Evolutionary conservation across 2,329 filamentous ascomycete genomes (phyloP).

Genomic region (Fusarium pseudograminearum): DNA sequence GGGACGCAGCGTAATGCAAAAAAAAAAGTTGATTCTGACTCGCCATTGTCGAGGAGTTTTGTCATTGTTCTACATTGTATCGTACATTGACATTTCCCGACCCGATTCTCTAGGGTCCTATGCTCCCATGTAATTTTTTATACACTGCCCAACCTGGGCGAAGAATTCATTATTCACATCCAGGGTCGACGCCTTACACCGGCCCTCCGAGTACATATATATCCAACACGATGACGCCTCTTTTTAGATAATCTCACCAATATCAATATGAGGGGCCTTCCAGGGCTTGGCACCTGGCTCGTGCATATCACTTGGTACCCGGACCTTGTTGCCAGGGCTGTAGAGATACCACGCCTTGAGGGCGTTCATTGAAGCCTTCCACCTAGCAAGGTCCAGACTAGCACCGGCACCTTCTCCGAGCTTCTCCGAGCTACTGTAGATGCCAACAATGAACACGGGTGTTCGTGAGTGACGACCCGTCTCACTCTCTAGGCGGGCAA

Average conservation of each 20-base stretch:
- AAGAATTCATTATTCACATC: conserved; percentile 48
- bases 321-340: conserved; percentile 75
- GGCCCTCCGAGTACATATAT: conserved; percentile 37
- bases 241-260: conserved; percentile 73
- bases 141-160: conserved; percentile 49
- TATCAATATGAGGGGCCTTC: conserved; percentile 76
- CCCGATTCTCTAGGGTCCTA: conserved; percentile 40
- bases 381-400: conserved; percentile 80
- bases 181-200: conserved; percentile 38
- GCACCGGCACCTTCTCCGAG: conserved; percentile 89
- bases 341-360: conserved; percentile 98
- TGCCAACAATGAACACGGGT: conserved; percentile 93
- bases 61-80: conserved; percentile 56
- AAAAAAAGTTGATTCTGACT: conserved; percentile 43
- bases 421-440: conserved; percentile 91
- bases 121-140: conserved; percentile 49
- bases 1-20: conserved; percentile 34
- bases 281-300: conserved; percentile 70
- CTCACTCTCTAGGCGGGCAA: conserved; percentile 89
- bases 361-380: conserved; percentile 83
- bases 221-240: conserved; percentile 18
- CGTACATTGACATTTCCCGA: conserved; percentile 53
- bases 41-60: conserved; percentile 43
- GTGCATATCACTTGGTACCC: conserved; percentile 77
- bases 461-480: conserved; percentile 87